Evolutionary conservation across 2,329 filamentous ascomycete species (phyloP).

Genomic region (Cephalotrichum gorgonifer): DNA sequence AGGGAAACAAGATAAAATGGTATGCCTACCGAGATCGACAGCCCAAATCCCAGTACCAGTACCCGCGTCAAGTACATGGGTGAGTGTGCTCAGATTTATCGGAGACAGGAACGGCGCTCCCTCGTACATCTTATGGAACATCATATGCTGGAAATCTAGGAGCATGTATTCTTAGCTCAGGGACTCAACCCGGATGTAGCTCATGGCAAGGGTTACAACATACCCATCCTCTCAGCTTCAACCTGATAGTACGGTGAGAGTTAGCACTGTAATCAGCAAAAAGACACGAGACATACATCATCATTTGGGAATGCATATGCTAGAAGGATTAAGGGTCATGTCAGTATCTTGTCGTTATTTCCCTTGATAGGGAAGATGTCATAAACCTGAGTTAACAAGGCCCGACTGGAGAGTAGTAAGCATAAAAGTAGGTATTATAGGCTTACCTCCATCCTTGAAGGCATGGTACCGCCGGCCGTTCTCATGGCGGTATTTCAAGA

Average conservation of each 20-base stretch:
- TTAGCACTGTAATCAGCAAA: neutral
- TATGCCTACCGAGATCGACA: slow-evolving; percentile 10
- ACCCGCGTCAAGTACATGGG: too few relatives aligned
- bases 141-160: neutral
- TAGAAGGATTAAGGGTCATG: too few relatives aligned
- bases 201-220: neutral
- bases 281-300: neutral
- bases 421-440: too few relatives aligned
- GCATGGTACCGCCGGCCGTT: too few relatives aligned
- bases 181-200: neutral
- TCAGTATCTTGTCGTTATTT: too few relatives aligned
- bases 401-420: too few relatives aligned
- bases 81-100: neutral
- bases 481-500: too few relatives aligned
- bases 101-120: neutral
- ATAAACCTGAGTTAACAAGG: too few relatives aligned
- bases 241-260: neutral
- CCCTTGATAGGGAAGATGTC: too few relatives aligned
- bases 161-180: neutral
- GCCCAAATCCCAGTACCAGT: too few relatives aligned
- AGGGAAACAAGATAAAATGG: neutral
- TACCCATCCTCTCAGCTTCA: neutral
- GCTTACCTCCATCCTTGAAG: too few relatives aligned
- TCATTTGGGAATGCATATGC: neutral
- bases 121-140: neutral